Evolutionary conservation across 495 filamentous ascomycete species (phyloP).

Genomic region (Aspergillus wentii): DNA sequence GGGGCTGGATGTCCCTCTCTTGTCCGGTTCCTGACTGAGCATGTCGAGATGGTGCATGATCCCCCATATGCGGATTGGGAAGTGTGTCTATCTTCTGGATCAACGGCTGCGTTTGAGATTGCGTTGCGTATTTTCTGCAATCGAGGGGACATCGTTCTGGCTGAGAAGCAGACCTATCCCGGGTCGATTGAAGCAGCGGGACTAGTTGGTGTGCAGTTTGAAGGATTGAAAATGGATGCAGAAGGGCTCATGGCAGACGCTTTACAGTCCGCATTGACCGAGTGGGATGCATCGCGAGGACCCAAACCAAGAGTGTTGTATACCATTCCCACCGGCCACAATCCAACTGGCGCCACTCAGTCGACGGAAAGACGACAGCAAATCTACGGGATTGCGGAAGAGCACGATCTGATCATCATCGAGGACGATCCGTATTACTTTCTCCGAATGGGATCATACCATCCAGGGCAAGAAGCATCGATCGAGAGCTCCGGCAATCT

Average conservation of each 20-base stretch:
- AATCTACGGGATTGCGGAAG: constrained; percentile 61
- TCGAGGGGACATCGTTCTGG: constrained; percentile 12
- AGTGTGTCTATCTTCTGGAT: constrained; percentile 13
- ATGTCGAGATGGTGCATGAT: constrained; percentile 18
- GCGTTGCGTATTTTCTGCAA: constrained; percentile 18
- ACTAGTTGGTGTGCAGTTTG: constrained; percentile 10
- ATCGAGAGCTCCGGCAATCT: constrained; percentile 19
- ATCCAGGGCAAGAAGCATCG: too few relatives aligned
- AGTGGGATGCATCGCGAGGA: constrained; percentile 11
- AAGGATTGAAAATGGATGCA: constrained; percentile 3
- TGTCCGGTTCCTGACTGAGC: constrained; percentile 17
- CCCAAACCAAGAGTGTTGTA: constrained; percentile 21
- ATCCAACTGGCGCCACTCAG: constrained; percentile 74
- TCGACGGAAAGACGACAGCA: constrained; percentile 45
- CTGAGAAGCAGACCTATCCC: constrained; percentile 21
- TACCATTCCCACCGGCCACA: constrained; percentile 71
- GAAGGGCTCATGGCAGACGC: constrained; percentile 4
- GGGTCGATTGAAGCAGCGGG: constrained; percentile 4
- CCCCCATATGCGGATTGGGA: constrained; percentile 24
- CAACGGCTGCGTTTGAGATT: constrained; percentile 20
- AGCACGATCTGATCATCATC: constrained; percentile 69
- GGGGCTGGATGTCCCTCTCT: constrained; percentile 11
- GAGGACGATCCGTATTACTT: constrained; percentile 74
- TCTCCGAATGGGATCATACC: constrained; percentile 5
- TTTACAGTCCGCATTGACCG: constrained; percentile 7